Evolutionary conservation across 192 early-diverging fungal genomes (phyloP), one percentile per base, ranked within the genome.

Genomic region (Umbelopsis isabellina): DNA sequence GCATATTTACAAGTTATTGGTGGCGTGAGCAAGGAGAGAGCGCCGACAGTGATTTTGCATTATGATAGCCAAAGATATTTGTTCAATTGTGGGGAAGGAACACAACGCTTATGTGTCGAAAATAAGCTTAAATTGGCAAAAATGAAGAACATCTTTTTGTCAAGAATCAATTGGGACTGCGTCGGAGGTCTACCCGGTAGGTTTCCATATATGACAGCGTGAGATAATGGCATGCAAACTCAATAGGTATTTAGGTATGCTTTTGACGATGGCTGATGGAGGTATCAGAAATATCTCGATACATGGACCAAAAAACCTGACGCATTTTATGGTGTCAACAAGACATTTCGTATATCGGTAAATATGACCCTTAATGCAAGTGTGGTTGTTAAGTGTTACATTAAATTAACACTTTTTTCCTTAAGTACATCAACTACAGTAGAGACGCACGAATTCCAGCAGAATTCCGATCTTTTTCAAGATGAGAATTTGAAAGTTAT

Each of bases 11-110:
- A 82, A 61, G 71, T 88, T 37, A 48, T 88, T 16, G 85, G 86
- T 18, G 75, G 79, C 25, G 72, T 74, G 11, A 83, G 82, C 8
- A 55, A 52, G 3, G 86, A 87, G 49, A 78, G 83, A n/a, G 51
- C 77, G 0, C 79, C 95, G 11, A 88, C 91, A 16, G 77, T 98
- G 45, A 68, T 96, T 61, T 78, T 94, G 25, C 83, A 91, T 67
- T 92, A 94, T 80, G 89, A 93, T 53, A 69, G 66, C 10, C 85
- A 91, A 50, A 82, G 92, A 33, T 96, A 96, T 70, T 82, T 98
- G 78, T 93, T 98, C 86, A 98, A 98, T 83, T 95, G 93, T 75
- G 85, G 91, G 50, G 96, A 98, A 76, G 95, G 94, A 23, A 90
- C 89, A 2, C 96, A 98, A 78, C 87, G 96, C 48, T 75, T 97